phyloP scores from a whole-genome alignment of 805 yeast species.

The Saccharomycopsis oosterbeekiorum region DNA sequence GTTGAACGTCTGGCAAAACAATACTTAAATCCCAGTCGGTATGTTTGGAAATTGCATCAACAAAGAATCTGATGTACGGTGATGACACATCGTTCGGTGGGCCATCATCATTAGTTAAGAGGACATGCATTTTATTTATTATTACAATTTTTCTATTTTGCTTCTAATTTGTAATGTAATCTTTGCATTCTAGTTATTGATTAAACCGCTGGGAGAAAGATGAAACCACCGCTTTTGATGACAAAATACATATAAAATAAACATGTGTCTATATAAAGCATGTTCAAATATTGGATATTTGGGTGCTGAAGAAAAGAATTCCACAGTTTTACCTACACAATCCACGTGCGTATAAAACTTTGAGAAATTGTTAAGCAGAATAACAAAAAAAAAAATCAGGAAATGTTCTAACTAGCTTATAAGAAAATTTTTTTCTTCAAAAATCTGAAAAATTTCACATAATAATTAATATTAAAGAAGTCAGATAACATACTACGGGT shows the following conservation, averaged over 20 bases:
- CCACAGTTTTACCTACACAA: not conserved
- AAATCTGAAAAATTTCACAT: not conserved
- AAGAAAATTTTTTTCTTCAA: not conserved
- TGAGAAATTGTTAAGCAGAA: no score
- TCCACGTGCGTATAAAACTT: not conserved
- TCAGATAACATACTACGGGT: not conserved
- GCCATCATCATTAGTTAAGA: slow-evolving; percentile 90
- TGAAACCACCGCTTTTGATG: no score
- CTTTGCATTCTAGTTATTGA: not conserved
- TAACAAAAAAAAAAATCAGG: no score
- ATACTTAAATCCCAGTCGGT: slow-evolving; percentile 84
- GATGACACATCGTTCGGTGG: slow-evolving; percentile 74
- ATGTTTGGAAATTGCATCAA: slow-evolving; percentile 48
- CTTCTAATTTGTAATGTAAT: not conserved
- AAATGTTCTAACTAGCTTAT: not conserved
- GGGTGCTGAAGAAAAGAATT: not conserved
- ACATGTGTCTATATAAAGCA: not conserved
- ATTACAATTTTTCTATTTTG: not conserved
- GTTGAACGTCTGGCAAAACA: slow-evolving; percentile 70
- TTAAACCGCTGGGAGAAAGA: not conserved
- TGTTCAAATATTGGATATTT: not conserved
- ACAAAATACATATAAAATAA: no score
- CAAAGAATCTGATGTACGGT: slow-evolving; percentile 77
- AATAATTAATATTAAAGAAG: not conserved
- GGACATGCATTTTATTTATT: slow-evolving; percentile 33